Conservation (phyloP, 2,329 filamentous ascomycete species). For the Exophiala viscosa region DNA sequence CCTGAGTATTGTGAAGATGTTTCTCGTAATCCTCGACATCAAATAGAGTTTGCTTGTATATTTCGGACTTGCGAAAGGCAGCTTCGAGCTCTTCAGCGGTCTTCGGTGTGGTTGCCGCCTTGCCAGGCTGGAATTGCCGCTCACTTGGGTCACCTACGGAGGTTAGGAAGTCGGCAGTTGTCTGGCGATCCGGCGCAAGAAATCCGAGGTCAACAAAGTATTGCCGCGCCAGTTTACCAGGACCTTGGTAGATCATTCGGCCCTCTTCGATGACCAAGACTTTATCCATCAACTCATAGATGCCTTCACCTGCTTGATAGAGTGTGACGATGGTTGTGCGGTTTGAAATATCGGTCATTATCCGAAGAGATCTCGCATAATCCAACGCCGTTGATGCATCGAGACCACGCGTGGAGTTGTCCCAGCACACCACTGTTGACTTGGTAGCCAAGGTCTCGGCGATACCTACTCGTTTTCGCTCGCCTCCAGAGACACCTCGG, state of each 20-base stretch:
- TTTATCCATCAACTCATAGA: slow-evolving; percentile 74
- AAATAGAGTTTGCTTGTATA: slow-evolving; percentile 57
- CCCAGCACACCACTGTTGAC: slow-evolving; percentile 71
- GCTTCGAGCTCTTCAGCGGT: slow-evolving; percentile 65
- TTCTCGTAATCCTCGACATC: slow-evolving; percentile 62
- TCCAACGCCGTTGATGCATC: slow-evolving; percentile 76
- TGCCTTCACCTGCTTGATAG: slow-evolving; percentile 67
- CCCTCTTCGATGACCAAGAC: slow-evolving; percentile 73
- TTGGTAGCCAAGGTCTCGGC: slow-evolving; percentile 73
- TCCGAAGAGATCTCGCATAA: slow-evolving; percentile 65
- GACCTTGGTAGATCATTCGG: slow-evolving; percentile 65
- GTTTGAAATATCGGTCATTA: slow-evolving; percentile 73
- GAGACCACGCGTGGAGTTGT: slow-evolving; percentile 75
- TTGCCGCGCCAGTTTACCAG: slow-evolving; percentile 55
- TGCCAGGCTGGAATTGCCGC: slow-evolving; percentile 63
- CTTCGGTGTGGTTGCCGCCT: slow-evolving; percentile 64
- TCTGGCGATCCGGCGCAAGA: slow-evolving; percentile 57
- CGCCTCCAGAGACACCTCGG: slow-evolving; percentile 73
- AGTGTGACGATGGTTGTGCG: slow-evolving; percentile 67
- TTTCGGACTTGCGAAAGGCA: slow-evolving; percentile 61
- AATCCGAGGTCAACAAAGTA: slow-evolving; percentile 67
- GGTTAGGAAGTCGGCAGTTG: slow-evolving; percentile 74
- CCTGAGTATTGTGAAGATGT: slow-evolving; percentile 54
- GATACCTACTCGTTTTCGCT: slow-evolving; percentile 75
- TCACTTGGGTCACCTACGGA: slow-evolving; percentile 71